Conservation (phyloP, 345 rosid species). For the Leavenworthia alabamica region DNA sequence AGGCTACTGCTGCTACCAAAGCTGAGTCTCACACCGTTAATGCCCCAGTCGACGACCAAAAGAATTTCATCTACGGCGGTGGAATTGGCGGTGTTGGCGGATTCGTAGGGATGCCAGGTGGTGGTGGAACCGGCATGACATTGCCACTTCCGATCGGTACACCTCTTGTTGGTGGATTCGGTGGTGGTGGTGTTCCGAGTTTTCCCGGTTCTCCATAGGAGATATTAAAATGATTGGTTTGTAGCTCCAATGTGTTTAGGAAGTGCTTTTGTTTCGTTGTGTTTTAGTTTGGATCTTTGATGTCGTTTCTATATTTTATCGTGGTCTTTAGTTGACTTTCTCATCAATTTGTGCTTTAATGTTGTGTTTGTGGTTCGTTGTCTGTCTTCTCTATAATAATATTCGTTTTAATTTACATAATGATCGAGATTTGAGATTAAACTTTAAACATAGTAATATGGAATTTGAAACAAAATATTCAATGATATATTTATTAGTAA, state of each 20-base stretch:
- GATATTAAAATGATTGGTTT: background rate
- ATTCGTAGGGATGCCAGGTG: conserved; percentile 30
- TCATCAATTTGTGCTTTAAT: background rate
- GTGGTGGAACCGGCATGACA: conserved; percentile 16
- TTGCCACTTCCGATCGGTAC: conserved; percentile 21
- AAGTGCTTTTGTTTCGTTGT: background rate
- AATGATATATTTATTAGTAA: too few relatives aligned
- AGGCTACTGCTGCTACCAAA: conserved; percentile 5
- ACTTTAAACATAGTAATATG: too few relatives aligned
- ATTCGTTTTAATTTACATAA: background rate
- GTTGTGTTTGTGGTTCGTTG: background rate
- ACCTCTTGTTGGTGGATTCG: conserved; percentile 24
- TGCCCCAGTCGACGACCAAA: conserved; percentile 10
- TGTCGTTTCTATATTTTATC: background rate
- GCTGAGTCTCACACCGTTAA: conserved; percentile 10
- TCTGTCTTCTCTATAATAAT: background rate
- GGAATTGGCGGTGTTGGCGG: conserved; percentile 30
- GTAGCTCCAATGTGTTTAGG: background rate
- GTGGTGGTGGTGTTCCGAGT: conserved; percentile 28
- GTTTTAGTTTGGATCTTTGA: background rate
- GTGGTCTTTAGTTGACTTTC: background rate
- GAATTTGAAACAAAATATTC: too few relatives aligned
- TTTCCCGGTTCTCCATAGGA: conserved; percentile 18
- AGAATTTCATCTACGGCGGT: conserved; percentile 14
- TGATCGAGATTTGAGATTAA: too few relatives aligned